phyloP scores from a whole-genome alignment of 148 eudicot species.

The Rhododendron kiyosumense region DNA sequence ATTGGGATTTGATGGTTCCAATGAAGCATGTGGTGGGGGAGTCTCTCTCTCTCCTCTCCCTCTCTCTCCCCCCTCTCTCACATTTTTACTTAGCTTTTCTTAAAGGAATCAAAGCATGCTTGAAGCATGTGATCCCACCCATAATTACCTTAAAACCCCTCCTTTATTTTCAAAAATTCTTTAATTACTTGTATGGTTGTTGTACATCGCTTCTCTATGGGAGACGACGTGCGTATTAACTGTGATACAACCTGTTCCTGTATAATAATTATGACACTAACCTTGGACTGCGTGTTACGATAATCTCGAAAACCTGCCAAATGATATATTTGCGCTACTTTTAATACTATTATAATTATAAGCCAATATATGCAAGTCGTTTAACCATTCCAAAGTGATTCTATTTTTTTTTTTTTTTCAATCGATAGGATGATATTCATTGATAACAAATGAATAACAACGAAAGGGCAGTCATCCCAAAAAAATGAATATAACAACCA shows the following conservation, averaged over 20 bases:
- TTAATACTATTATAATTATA: background rate
- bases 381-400: too few relatives aligned
- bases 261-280: background rate
- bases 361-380: background rate
- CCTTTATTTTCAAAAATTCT: background rate
- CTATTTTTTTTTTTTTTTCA: too few relatives aligned
- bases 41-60: background rate
- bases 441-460: too few relatives aligned
- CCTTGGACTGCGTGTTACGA: conserved; percentile 2
- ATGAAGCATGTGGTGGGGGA: conserved; percentile 22
- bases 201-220: background rate
- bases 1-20: conserved; percentile 26
- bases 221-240: background rate
- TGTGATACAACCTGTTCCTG: conserved; percentile 1
- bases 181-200: background rate
- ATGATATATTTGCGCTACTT: background rate
- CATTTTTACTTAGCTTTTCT: conserved; percentile 14
- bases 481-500: too few relatives aligned
- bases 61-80: background rate
- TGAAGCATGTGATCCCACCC: conserved; percentile 34
- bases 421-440: too few relatives aligned
- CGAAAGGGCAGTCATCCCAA: too few relatives aligned
- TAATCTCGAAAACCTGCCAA: background rate
- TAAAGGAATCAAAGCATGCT: conserved; percentile 43
- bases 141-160: conserved; percentile 19